Evolutionary conservation across 352 stramenopile species (phyloP).

Genomic region (Blastocystis hominis): DNA sequence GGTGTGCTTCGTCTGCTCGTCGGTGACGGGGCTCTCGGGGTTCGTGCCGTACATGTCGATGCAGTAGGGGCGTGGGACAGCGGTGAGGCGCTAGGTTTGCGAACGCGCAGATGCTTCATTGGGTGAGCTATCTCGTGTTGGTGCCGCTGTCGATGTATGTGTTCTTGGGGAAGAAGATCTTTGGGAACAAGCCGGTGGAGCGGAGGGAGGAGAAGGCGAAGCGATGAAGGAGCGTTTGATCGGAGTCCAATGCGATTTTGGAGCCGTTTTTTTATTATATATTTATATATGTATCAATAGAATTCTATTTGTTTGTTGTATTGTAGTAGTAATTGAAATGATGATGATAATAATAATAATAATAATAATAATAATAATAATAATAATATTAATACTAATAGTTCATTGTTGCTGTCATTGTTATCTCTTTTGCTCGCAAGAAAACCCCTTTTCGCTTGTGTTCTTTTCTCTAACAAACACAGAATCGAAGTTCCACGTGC

Average conservation of each 20-base stretch:
- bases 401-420: too few relatives aligned
- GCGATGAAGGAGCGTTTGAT: too few relatives aligned
- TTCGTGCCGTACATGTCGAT: conserved; percentile 46
- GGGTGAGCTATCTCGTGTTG: neutral
- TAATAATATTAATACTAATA: too few relatives aligned
- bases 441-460: too few relatives aligned
- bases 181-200: neutral
- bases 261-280: too few relatives aligned
- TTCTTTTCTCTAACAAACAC: neutral
- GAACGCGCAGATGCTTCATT: neutral
- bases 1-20: conserved; percentile 15
- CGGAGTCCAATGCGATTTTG: too few relatives aligned
- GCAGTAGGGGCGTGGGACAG: neutral
- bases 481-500: conserved; percentile 76
- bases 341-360: conserved; percentile 58
- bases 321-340: neutral
- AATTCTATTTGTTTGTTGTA: neutral
- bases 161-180: neutral
- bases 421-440: too few relatives aligned
- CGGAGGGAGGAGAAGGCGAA: too few relatives aligned
- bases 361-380: too few relatives aligned
- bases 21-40: neutral
- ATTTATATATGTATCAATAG: neutral
- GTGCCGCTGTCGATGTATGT: neutral
- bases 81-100: neutral